These are phyloP conservation scores for Schoenoplectus tabernaemontani DNA, from an alignment of 202 grass and related monocot species.

Conservation along the genomic window DNA sequence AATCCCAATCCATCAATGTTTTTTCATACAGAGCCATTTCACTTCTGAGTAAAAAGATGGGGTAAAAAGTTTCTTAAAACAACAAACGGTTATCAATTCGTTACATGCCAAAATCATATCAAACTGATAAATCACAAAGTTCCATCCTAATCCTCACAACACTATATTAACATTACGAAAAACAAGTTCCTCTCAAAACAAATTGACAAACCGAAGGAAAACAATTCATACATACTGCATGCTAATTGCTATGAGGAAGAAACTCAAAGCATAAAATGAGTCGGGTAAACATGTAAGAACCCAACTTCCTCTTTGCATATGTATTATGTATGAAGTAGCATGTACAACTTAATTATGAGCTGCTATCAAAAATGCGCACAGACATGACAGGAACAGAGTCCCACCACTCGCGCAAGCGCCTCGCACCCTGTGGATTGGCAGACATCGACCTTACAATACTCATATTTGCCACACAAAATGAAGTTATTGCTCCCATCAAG, in stretches of 20 bases:
- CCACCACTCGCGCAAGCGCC: constrained; percentile 92
- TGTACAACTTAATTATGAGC: not conserved
- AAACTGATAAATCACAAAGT: not conserved
- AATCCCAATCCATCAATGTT: too few relatives aligned
- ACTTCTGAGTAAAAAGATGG: not conserved
- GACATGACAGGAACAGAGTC: constrained; percentile 67
- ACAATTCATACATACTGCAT: not conserved
- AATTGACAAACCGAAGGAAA: not conserved
- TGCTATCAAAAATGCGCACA: constrained; percentile 36
- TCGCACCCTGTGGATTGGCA: constrained; percentile 37
- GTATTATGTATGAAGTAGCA: not conserved
- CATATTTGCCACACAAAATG: constrained; percentile 29
- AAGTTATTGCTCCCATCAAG: constrained; percentile 34
- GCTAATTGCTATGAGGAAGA: not conserved
- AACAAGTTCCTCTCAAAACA: not conserved
- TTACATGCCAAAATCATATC: not conserved
- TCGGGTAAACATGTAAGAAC: not conserved
- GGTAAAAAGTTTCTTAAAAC: not conserved
- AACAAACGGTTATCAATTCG: too few relatives aligned
- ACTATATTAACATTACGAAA: not conserved
- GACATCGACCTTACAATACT: constrained; percentile 23
- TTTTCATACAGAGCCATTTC: not conserved
- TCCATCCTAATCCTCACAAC: not conserved
- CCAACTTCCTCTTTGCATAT: not conserved
- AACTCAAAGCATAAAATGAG: not conserved